Percentiles rank a stretch among this genome's conserved stretches.
Conservation (phyloP, 2,329 filamentous ascomycete species). For the Exophiala xenobiotica region DNA sequence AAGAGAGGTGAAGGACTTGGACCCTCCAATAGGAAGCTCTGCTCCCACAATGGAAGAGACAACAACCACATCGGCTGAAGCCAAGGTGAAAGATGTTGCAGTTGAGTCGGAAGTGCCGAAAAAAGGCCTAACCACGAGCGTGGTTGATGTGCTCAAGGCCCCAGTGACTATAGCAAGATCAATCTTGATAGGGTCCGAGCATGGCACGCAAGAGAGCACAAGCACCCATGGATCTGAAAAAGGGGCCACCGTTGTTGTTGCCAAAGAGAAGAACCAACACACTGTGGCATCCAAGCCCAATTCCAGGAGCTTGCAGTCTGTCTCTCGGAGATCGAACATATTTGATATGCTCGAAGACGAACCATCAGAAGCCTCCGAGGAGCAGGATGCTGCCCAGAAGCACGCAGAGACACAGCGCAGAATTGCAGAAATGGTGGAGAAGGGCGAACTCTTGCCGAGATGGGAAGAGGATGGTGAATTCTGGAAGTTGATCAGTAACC, state of each 20-base stretch:
- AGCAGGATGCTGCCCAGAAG: slow-evolving; percentile 1
- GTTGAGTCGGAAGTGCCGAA: slow-evolving; percentile 4
- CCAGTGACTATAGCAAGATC: slow-evolving; percentile 12
- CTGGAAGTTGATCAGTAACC: slow-evolving; percentile 60
- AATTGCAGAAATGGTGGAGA: slow-evolving; percentile 30
- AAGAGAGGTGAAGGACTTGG: slow-evolving; percentile 32
- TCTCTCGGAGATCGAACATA: slow-evolving; percentile 21
- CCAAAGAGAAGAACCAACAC: slow-evolving; percentile 4
- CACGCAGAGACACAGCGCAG: slow-evolving; percentile 13
- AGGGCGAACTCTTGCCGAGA: slow-evolving; percentile 51
- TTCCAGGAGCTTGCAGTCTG: slow-evolving; percentile 13
- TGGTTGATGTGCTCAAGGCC: slow-evolving; percentile 17
- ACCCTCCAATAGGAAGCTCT: slow-evolving; percentile 9
- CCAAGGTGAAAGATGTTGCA: background rate
- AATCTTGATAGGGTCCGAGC: slow-evolving; percentile 9
- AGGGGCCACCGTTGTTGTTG: slow-evolving; percentile 5
- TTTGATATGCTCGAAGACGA: slow-evolving; percentile 23
- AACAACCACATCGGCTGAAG: background rate
- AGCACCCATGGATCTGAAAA: background rate
- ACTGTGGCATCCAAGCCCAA: slow-evolving; percentile 1
- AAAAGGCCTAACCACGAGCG: slow-evolving; percentile 1
- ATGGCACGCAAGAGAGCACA: background rate
- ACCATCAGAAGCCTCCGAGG: slow-evolving; percentile 3
- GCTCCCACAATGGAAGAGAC: background rate
- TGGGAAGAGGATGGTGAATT: slow-evolving; percentile 49